Evolutionary conservation across 2,329 filamentous ascomycete species (phyloP), one percentile per base, ranked within the genome.

Genomic region (Aspergillus chevalieri): DNA sequence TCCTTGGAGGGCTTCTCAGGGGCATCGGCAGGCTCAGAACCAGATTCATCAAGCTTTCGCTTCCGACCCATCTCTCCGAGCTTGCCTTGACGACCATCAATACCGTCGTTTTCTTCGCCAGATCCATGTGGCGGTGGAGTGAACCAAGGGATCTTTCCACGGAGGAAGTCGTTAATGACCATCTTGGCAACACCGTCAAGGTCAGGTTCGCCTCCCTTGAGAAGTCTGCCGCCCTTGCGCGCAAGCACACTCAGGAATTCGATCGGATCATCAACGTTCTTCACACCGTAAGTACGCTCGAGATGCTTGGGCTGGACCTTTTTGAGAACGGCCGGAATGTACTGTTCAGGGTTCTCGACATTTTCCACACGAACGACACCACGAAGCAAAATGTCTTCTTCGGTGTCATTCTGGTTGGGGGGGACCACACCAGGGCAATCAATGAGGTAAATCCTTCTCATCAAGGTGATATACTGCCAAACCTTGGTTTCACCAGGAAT

Each of bases 401-500:
- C 87, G 0, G 85, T 87, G 63, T 96, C 92, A 48, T 83, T 82
- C 53, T 83, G 83, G 56, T 87, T 93, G 0, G 93, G 92, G 3
- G 93, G 93, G 0, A 97, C 93, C 38, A 98, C 90, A 69, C 93
- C 93, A 36, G 93, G 93, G 63, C 92, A 97, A 63, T 98, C 93
- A 60, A 98, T 97, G 48, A 98, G 80, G 70, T 92, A 91, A 47
- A 95, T 95, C 47, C 89, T 80, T 74, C 91, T 94, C 87, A 95
- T 95, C 52, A 97, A 72, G 2, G 90, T 95, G 58, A 96, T 89
- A 65, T 96, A 96, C 68, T 96, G 92, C 92, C 93, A 97, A 26
- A 96, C 87, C 72, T 96, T 97, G 30, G 92, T 97, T 75, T 96
- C 91, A 12, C 91, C 93, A 6, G 93, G 92, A 54, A 97, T 95